Base-by-base conservation (phyloP, 768 basidiomycete species). In the Podaxis mareebaensis region DNA sequence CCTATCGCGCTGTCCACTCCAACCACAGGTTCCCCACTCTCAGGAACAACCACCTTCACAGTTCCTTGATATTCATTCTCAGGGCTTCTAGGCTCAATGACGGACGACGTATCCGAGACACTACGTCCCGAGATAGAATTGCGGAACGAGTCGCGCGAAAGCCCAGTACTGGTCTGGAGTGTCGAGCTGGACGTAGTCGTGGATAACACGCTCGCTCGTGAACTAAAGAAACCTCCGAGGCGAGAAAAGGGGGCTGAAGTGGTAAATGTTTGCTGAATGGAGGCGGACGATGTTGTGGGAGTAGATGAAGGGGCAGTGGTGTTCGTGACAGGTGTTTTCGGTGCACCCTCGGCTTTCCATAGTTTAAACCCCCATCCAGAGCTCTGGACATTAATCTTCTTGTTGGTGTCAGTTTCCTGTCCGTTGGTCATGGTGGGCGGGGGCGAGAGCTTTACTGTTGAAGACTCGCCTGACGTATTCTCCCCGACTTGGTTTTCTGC, bases 351-450 rank as follows among this genome's bases (percentile, higher is more conserved):
- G 5, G 55, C 67, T 36, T 74, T 74, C 89, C 89, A 91, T 53
- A 91, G 76, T 69, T 87, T 91, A 74, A 91, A 90, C 10, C 85
- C 85, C 88, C 89, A 90, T 38, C 84, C 80, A 17, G 78, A 76
- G 54, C 72, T 61, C 13, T 70, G 61, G 10, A 60, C 68, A 6
- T 68, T 70, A 65, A 74, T 71, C 70, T 76, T 78, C 61, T 68
- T 67, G 22, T 71, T 72, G 24, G 68, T 60, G 3, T 66, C 69
- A 61, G 77, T 75, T 52, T 78, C 79, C 48, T 75, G 72, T 36
- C 77, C 78, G n/a, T 69, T 76, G 11, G 75, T 74, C 70, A 76
- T 75, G 2, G 73, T 74, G 22, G 82, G 80, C 12, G 77, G 77
- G 12, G 76, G 79, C 11, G 82, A 80, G 3, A 81, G 71, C 56